These are phyloP conservation scores for Marasmius oreades DNA, from an alignment of 1,284 basidiomycete genomes.

Conservation along the genomic window DNA sequence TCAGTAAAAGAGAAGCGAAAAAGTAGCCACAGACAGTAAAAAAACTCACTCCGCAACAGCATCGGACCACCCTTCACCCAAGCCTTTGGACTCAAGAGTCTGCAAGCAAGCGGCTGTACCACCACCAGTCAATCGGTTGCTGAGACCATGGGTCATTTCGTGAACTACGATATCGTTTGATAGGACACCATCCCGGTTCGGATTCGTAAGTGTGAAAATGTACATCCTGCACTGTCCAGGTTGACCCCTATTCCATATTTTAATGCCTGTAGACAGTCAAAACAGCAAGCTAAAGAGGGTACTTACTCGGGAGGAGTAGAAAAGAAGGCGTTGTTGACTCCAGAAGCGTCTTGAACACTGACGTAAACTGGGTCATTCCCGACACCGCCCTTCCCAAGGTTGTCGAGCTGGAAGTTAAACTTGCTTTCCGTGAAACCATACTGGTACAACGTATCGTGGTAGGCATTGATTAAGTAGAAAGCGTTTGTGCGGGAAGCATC, in stretches of 20 bases:
- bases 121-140: slow-evolving; percentile 15
- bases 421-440: too few species aligned
- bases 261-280: too few species aligned
- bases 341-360: slow-evolving; percentile 34
- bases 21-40: too few species aligned
- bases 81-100: slow-evolving; percentile 12
- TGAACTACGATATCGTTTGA: too few species aligned
- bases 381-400: slow-evolving; percentile 36
- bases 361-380: slow-evolving; percentile 36
- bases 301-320: not conserved
- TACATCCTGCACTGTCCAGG: slow-evolving; percentile 28
- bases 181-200: slow-evolving; percentile 13
- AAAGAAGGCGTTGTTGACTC: not conserved
- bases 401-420: slow-evolving; percentile 43
- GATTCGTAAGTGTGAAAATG: slow-evolving; percentile 19
- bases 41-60: slow-evolving; percentile 27
- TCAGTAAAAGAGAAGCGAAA: too few species aligned
- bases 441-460: too few species aligned
- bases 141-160: not conserved
- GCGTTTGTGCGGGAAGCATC: slow-evolving; percentile 46
- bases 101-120: slow-evolving; percentile 11
- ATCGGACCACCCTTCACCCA: slow-evolving; percentile 24
- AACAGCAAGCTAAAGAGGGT: too few species aligned
- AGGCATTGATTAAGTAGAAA: slow-evolving; percentile 52
- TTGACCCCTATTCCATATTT: slow-evolving; percentile 31